A percentile compares a stretch with the other conserved stretches of the same genome.
These are phyloP conservation scores for Paraphoma sp. DNA, from an alignment of 2,329 filamentous ascomycete species.

Conservation along the genomic window DNA sequence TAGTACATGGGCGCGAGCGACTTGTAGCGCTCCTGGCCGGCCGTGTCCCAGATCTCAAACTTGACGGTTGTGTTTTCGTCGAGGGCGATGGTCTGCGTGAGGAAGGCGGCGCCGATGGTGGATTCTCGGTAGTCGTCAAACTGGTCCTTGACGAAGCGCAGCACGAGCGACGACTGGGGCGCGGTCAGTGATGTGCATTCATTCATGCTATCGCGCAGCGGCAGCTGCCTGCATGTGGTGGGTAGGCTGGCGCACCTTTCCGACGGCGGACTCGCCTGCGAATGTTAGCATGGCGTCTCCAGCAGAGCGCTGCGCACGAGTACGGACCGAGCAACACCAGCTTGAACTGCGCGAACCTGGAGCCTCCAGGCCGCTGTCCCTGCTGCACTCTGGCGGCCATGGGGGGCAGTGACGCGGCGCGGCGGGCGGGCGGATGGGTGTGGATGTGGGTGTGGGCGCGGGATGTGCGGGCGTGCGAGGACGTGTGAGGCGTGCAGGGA, in stretches of 20 bases:
- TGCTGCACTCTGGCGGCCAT: slow-evolving; percentile 90
- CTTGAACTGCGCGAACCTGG: slow-evolving; percentile 98
- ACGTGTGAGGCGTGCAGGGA: not conserved
- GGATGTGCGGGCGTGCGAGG: not conserved
- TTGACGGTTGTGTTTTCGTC: slow-evolving; percentile 99
- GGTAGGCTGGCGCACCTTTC: slow-evolving; percentile 73
- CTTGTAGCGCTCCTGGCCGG: slow-evolving; percentile 98
- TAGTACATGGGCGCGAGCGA: slow-evolving; percentile 99
- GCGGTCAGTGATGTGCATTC: slow-evolving; percentile 25
- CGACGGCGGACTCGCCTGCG: slow-evolving; percentile 94
- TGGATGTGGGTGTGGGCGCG: slow-evolving; percentile 5
- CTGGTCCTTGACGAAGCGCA: slow-evolving; percentile 99
- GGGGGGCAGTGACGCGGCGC: slow-evolving; percentile 37
- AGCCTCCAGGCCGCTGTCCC: slow-evolving; percentile 66
- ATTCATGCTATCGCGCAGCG: slow-evolving; percentile 5
- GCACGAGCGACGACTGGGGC: slow-evolving; percentile 87
- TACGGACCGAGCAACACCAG: slow-evolving; percentile 88
- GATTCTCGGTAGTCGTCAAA: slow-evolving; percentile 99
- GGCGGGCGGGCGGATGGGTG: slow-evolving; percentile 15
- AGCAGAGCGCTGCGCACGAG: not conserved
- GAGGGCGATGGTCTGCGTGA: slow-evolving; percentile 98
- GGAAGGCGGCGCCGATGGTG: slow-evolving; percentile 96
- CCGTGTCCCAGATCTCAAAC: slow-evolving; percentile 95
- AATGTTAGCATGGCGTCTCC: slow-evolving; percentile 24
- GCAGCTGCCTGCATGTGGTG: slow-evolving; percentile 29